Percentiles rank a stretch among this genome's conserved stretches.
phyloP scores from a whole-genome alignment of 2,329 filamentous ascomycete species.

The Periconia sp. region DNA sequence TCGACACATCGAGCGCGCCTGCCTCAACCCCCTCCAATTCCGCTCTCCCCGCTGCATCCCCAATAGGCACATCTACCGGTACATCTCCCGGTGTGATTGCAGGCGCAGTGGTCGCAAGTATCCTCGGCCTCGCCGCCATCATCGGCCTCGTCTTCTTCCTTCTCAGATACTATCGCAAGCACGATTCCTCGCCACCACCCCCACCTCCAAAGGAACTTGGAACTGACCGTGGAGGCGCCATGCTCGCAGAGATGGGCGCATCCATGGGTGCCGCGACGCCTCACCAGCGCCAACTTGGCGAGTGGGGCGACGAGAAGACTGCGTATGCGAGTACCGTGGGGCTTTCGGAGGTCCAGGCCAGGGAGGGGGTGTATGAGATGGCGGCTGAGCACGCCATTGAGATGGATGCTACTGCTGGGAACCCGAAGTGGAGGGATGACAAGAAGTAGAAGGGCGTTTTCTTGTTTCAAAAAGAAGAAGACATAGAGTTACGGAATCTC shows the following conservation, averaged over 20 bases:
- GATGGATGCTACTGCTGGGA: not conserved
- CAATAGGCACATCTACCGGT: not conserved
- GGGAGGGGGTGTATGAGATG: conserved; percentile 7
- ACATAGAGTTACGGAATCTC: not conserved
- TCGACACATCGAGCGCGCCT: not conserved
- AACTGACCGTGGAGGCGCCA: no score
- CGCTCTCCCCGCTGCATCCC: not conserved
- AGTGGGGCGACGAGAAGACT: not conserved
- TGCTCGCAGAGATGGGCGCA: conserved; percentile 1
- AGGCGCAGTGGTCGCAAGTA: conserved; percentile 20
- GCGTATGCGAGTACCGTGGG: not conserved
- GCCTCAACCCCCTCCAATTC: not conserved
- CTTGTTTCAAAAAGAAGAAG: not conserved
- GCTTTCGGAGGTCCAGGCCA: not conserved
- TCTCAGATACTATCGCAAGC: conserved; percentile 12
- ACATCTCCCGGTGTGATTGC: conserved; percentile 22
- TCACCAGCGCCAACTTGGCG: not conserved
- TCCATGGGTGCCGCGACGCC: conserved; percentile 4
- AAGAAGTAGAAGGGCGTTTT: not conserved
- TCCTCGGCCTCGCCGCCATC: conserved; percentile 19
- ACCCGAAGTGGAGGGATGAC: not conserved
- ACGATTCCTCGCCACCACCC: not conserved
- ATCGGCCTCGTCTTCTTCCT: conserved; percentile 15
- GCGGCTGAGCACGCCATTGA: not conserved
- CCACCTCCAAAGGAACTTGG: conserved; percentile 9